Evolutionary conservation across 495 filamentous ascomycete species (phyloP).

Genomic region (Xylaria intraflava): DNA sequence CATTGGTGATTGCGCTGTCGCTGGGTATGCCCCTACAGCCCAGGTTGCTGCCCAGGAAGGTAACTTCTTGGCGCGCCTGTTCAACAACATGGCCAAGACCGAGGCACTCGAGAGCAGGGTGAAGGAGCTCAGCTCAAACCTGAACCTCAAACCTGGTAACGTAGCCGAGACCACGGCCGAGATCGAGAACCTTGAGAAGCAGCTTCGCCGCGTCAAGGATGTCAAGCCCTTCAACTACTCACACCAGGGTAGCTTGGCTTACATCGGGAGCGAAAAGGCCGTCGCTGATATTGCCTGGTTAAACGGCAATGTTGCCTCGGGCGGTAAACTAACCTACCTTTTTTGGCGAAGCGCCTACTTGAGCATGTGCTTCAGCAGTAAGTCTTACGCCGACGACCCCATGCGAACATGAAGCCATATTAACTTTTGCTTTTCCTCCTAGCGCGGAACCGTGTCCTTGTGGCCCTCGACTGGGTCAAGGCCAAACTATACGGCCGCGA

Average conservation of each 20-base stretch:
- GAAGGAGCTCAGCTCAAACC: conserved; percentile 45
- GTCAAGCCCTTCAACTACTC: conserved; percentile 96
- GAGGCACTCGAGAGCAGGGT: conserved; percentile 71
- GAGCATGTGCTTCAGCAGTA: conserved; percentile 99
- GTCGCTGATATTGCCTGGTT: conserved; percentile 97
- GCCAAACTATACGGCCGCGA: conserved; percentile 92
- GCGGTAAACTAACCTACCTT: conserved; percentile 74
- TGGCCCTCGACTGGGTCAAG: conserved; percentile 93
- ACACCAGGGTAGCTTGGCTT: conserved; percentile 92
- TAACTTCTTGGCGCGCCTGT: conserved; percentile 86
- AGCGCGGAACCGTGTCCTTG: conserved; percentile 88
- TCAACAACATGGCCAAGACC: conserved; percentile 96
- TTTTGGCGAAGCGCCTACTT: conserved; percentile 98
- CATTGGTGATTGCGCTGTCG: conserved; percentile 76
- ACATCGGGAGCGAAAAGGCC: conserved; percentile 96
- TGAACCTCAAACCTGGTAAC: conserved; percentile 47
- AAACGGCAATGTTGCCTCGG: conserved; percentile 87
- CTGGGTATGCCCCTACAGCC: conserved; percentile 95
- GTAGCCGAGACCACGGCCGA: conserved; percentile 62
- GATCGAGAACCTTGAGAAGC: conserved; percentile 78
- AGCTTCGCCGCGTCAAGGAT: conserved; percentile 82
- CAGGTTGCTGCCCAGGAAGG: conserved; percentile 97
- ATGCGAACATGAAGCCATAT: not conserved
- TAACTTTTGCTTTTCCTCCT: not conserved
- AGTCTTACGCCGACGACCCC: conserved; percentile 32